Evolutionary conservation across 371 early-diverging fungal species (phyloP).

Genomic region (Mucor irregularis): DNA sequence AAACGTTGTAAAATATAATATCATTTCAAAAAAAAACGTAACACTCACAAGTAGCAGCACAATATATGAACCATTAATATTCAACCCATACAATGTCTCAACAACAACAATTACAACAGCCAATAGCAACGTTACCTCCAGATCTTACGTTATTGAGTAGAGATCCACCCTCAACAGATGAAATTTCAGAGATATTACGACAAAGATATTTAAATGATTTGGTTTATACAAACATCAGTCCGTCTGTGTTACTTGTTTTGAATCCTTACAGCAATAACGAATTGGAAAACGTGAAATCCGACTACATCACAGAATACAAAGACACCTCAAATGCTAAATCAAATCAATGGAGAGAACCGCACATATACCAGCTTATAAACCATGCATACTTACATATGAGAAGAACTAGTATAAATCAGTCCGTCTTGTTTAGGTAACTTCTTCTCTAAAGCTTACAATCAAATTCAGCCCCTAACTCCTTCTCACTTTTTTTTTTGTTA

Average conservation of each 20-base stretch:
- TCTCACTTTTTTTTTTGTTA: conserved; percentile 2
- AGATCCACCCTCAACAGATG: conserved; percentile 39
- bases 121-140: conserved; percentile 21
- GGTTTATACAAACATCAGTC: conserved; percentile 60
- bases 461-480: neutral
- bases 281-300: conserved; percentile 9
- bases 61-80: too few relatives aligned
- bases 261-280: conserved; percentile 31
- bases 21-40: neutral
- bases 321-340: conserved; percentile 47
- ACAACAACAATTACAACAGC: conserved; percentile 1
- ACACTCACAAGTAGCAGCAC: neutral
- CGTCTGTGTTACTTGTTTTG: conserved; percentile 45
- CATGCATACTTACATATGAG: conserved; percentile 75
- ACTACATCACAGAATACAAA: conserved; percentile 39
- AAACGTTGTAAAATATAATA: too few relatives aligned
- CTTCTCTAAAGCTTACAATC: neutral
- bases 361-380: conserved; percentile 76
- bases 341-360: conserved; percentile 47
- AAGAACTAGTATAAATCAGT: conserved; percentile 77
- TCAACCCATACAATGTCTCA: neutral
- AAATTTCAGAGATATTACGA: conserved; percentile 53
- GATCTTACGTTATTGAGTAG: too few relatives aligned
- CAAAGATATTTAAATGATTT: conserved; percentile 56
- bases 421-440: conserved; percentile 66